A percentile compares a stretch with the other conserved stretches of the same genome.
These are phyloP conservation scores for Cladosporium sp. DNA, from an alignment of 2,329 filamentous ascomycete genomes.

Conservation along the genomic window DNA sequence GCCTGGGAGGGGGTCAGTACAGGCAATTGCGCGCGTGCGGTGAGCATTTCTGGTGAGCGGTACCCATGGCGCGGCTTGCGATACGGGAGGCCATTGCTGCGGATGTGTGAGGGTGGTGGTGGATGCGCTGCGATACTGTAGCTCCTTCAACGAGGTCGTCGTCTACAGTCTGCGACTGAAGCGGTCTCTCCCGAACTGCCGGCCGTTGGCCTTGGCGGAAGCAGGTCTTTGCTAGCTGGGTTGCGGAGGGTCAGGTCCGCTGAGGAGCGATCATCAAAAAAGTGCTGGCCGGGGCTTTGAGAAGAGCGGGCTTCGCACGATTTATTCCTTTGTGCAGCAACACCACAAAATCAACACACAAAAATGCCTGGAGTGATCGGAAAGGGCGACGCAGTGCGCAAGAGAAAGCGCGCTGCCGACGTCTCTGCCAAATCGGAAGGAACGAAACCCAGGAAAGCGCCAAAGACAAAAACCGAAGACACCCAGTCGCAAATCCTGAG, in stretches of 20 bases:
- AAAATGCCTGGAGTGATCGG: constrained; percentile 41
- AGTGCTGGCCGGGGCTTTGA: not conserved
- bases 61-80: constrained; percentile 93
- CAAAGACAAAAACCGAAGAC: constrained; percentile 49
- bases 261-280: not conserved
- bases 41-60: constrained; percentile 46
- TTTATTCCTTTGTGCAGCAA: not conserved
- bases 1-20: constrained; percentile 58
- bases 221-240: not conserved
- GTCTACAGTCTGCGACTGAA: too few relatives aligned
- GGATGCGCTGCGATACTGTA: constrained; percentile 35
- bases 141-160: not conserved
- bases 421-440: constrained; percentile 29
- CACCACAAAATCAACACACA: not conserved
- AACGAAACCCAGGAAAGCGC: constrained; percentile 39
- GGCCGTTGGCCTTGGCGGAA: not conserved
- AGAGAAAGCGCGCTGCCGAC: constrained; percentile 46
- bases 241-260: not conserved
- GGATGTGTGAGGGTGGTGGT: constrained; percentile 56
- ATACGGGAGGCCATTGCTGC: constrained; percentile 96
- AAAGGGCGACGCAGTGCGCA: constrained; percentile 39
- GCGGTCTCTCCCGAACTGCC: not conserved
- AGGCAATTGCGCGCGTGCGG: constrained; percentile 11
- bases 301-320: not conserved
- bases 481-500: constrained; percentile 67